These are phyloP conservation scores for Penicillium italicum DNA, from an alignment of 2,329 filamentous ascomycete species.

Conservation along the genomic window DNA sequence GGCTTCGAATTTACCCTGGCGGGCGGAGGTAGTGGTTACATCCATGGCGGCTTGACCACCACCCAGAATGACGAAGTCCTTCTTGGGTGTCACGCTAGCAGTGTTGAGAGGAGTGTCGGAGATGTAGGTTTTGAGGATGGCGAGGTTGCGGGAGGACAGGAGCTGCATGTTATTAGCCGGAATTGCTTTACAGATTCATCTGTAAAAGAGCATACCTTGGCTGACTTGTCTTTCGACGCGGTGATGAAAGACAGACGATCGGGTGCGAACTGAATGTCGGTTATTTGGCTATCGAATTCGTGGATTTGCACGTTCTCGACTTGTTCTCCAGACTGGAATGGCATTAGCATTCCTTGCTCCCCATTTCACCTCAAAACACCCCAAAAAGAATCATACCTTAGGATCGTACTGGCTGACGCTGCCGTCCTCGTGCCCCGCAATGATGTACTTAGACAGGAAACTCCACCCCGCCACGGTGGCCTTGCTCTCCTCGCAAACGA, in stretches of 20 bases:
- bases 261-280: constrained; percentile 88
- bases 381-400: constrained; percentile 58
- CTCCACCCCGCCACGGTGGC: constrained; percentile 97
- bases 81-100: constrained; percentile 88
- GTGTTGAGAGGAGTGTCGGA: constrained; percentile 96
- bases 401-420: constrained; percentile 86
- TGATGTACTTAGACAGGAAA: constrained; percentile 91
- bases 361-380: not conserved
- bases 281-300: constrained; percentile 77
- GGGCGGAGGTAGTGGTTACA: constrained; percentile 87
- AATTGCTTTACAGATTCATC: not conserved
- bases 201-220: constrained; percentile 60
- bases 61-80: constrained; percentile 96
- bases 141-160: constrained; percentile 78
- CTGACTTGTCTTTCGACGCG: constrained; percentile 94
- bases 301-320: constrained; percentile 78
- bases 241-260: constrained; percentile 99
- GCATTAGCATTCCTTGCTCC: constrained; percentile 14
- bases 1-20: constrained; percentile 98
- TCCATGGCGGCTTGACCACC: constrained; percentile 99
- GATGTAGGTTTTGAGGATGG: constrained; percentile 86
- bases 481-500: constrained; percentile 93
- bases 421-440: constrained; percentile 95
- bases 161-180: constrained; percentile 52
- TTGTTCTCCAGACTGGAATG: constrained; percentile 67